Evolutionary conservation across 1,284 basidiomycete species (phyloP).

Genomic region (Marasmius oreades): DNA sequence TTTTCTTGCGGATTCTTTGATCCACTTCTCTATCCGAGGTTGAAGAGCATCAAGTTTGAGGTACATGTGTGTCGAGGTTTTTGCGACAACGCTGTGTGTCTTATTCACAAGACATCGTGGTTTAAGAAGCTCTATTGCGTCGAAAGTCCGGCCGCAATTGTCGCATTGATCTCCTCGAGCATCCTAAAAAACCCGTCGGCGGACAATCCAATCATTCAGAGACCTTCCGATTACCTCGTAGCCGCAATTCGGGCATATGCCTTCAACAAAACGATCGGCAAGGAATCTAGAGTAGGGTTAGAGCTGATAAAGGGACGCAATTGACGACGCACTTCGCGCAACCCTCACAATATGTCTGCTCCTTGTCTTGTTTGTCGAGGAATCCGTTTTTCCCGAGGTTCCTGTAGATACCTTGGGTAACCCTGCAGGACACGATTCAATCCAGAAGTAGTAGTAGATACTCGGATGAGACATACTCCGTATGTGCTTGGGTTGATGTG

Average conservation of each 20-base stretch:
- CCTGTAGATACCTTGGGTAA: conserved; percentile 84
- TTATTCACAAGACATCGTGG: conserved; percentile 93
- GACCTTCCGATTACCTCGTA: conserved; percentile 55
- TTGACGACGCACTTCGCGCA: conserved; percentile 65
- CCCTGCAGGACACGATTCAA: conserved; percentile 48
- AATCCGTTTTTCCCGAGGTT: conserved; percentile 78
- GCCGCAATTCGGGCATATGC: conserved; percentile 87
- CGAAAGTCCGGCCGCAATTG: conserved; percentile 88
- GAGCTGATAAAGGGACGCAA: not conserved
- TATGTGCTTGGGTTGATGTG: conserved; percentile 89
- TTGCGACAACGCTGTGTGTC: conserved; percentile 72
- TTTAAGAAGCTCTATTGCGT: conserved; percentile 90
- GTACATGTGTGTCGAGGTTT: conserved; percentile 92
- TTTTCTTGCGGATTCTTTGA: conserved; percentile 72
- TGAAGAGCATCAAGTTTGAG: conserved; percentile 86
- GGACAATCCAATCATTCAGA: not conserved
- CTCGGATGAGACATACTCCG: conserved; percentile 54
- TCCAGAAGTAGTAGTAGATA: not conserved
- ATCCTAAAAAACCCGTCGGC: conserved; percentile 48
- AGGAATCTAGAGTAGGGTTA: conserved; percentile 60
- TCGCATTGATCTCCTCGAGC: conserved; percentile 99
- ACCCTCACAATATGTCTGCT: conserved; percentile 92
- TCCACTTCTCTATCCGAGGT: conserved; percentile 85
- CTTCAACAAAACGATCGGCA: conserved; percentile 94
- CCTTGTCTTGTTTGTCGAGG: conserved; percentile 79